Evolutionary conservation across 1,284 basidiomycete genomes (phyloP), one percentile per base, ranked within the genome.

Genomic region (Porogramme epimiltina): DNA sequence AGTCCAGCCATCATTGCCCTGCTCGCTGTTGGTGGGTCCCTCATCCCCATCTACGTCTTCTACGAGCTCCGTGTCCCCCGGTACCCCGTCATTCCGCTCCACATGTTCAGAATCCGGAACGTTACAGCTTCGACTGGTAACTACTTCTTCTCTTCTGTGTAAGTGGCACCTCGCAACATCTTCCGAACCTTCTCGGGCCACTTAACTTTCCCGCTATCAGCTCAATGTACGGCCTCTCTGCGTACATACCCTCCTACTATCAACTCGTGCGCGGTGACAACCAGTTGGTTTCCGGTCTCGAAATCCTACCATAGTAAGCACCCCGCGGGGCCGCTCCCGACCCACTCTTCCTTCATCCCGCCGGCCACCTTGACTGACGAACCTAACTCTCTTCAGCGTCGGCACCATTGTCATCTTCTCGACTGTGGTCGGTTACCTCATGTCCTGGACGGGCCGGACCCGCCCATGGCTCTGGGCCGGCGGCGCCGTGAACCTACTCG

Each of bases 141-240:
- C 42, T 55, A 55, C 45, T 55, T 55, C 42, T 55, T 55, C 49
- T 47, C 44, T 15, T 47, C 49, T 6, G 46, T 55, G 48, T 40
- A 40, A 2, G 53, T 50, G 8, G 9, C 18, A 4, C 13, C 13
- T 31, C 28, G 28, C 8, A 31, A 6, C 28, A 13, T 31, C 28
- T 13, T 13, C 28, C 13, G 8, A 31, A 31, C 28, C 28, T 8
- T 31, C 16, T 37, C 44, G 9, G 22, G 6, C 40, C 24, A 5
- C 16, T 8, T 39, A 8, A 9, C 28, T 31, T 31, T 31, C 8
- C 13, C 13, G 28, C 3, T 20, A 11, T 25, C 37, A 52, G 50
- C 31, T 52, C 50, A 11, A 52, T 52, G 45, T 55, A 55, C 38
- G 53, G 53, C 15, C 42, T 55, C 4, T 45, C 53, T 9, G 24